Evolutionary conservation across 768 basidiomycete genomes (phyloP).

Genomic region (Kwoniella sp.): DNA sequence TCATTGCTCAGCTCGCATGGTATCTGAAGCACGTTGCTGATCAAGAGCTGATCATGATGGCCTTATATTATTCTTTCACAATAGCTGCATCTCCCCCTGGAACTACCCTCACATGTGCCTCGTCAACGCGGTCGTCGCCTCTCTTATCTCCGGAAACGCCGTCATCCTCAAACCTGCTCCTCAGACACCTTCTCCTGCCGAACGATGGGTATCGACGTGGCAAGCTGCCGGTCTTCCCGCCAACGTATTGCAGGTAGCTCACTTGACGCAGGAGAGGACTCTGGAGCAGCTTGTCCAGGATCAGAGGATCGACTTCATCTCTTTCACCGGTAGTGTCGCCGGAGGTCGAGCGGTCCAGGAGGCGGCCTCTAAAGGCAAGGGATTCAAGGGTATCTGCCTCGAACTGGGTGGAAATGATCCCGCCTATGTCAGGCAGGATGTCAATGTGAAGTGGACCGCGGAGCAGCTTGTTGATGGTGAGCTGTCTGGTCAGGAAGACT

Average conservation of each 20-base stretch:
- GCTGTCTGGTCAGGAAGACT: conserved; percentile 20
- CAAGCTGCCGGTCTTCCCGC: conserved; percentile 75
- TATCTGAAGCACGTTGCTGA: neutral
- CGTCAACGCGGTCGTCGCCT: conserved; percentile 89
- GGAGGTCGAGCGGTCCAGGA: conserved; percentile 75
- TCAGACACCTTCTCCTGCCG: conserved; percentile 87
- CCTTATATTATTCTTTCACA: no score
- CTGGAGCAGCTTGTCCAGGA: conserved; percentile 71
- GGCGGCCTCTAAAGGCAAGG: conserved; percentile 66
- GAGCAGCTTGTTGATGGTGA: conserved; percentile 87
- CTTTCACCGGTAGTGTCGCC: conserved; percentile 85
- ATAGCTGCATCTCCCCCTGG: conserved; percentile 81
- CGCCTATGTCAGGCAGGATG: conserved; percentile 88
- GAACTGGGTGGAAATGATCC: conserved; percentile 99
- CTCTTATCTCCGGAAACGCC: conserved; percentile 82
- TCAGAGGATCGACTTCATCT: conserved; percentile 73
- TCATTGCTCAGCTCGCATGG: neutral
- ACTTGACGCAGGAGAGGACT: conserved; percentile 57
- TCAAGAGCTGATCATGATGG: neutral
- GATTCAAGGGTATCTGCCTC: conserved; percentile 84
- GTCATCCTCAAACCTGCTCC: conserved; percentile 95
- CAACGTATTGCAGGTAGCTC: conserved; percentile 62
- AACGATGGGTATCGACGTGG: conserved; percentile 73
- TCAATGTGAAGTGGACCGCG: conserved; percentile 77
- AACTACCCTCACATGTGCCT: conserved; percentile 90